A percentile compares a stretch with the other conserved stretches of the same genome.
These are phyloP conservation scores for Boletus pseudopeckii DNA, from an alignment of 768 basidiomycete genomes.

Conservation along the genomic window DNA sequence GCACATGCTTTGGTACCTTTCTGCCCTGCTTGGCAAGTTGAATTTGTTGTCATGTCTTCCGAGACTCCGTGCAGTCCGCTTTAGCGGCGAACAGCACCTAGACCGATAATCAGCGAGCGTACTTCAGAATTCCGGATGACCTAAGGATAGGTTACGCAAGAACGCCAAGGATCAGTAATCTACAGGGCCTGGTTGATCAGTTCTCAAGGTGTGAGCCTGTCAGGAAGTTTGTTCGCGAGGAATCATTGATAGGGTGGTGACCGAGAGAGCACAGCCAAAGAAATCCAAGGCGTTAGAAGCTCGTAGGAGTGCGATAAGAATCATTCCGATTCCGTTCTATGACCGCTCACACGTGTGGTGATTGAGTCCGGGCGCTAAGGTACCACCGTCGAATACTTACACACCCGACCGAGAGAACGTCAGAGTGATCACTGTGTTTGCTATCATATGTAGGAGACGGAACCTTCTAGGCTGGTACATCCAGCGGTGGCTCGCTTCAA, in stretches of 20 bases:
- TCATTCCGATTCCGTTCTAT: too few species aligned
- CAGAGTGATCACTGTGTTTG: too few species aligned
- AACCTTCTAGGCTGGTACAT: too few species aligned
- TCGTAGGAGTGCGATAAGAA: not conserved
- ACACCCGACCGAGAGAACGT: too few species aligned
- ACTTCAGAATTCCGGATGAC: not conserved
- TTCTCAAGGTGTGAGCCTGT: conserved; percentile 3
- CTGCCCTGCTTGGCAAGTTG: not conserved
- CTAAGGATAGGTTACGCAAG: not conserved
- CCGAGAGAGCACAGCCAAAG: not conserved
- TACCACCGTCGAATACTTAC: too few species aligned
- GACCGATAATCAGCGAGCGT: not conserved
- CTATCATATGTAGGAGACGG: too few species aligned
- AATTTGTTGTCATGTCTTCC: not conserved
- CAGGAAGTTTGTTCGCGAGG: conserved; percentile 15
- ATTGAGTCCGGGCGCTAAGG: too few species aligned
- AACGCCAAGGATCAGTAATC: not conserved
- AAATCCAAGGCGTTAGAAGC: not conserved
- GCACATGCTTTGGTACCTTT: not conserved
- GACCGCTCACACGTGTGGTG: too few species aligned
- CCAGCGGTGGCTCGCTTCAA: not conserved
- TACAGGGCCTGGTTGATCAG: not conserved
- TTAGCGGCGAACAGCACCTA: not conserved
- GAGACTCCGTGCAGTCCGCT: not conserved
- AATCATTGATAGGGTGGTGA: not conserved